phyloP scores from a whole-genome alignment of 1,284 basidiomycete species.

The Marasmius sp. region DNA sequence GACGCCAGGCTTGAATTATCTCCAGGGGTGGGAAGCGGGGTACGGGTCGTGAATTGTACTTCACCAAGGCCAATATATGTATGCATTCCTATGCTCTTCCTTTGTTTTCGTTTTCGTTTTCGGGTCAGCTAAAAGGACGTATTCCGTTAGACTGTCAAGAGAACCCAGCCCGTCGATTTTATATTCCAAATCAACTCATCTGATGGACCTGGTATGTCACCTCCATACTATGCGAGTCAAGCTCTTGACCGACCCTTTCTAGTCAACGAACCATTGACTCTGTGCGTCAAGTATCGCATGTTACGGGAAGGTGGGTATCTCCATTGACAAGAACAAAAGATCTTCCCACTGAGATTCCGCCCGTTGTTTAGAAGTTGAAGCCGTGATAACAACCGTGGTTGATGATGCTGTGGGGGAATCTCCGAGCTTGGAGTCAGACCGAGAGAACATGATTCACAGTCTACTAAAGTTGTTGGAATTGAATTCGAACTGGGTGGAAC shows the following conservation, averaged over 20 bases:
- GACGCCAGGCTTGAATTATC: slow-evolving; percentile 53
- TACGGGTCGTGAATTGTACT: slow-evolving; percentile 51
- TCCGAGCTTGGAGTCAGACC: slow-evolving; percentile 29
- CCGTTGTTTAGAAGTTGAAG: slow-evolving; percentile 53
- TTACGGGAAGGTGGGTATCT: slow-evolving; percentile 63
- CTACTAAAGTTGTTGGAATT: slow-evolving; percentile 61
- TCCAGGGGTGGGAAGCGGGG: slow-evolving; percentile 39
- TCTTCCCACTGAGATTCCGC: slow-evolving; percentile 5
- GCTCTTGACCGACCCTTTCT: not conserved
- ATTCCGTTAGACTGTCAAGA: slow-evolving; percentile 60
- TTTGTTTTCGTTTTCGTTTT: not conserved
- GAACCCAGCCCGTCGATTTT: slow-evolving; percentile 67
- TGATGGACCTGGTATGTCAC: slow-evolving; percentile 53
- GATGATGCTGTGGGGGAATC: slow-evolving; percentile 37
- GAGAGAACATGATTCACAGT: slow-evolving; percentile 42
- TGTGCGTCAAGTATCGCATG: slow-evolving; percentile 70
- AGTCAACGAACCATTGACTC: slow-evolving; percentile 63
- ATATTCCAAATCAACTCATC: slow-evolving; percentile 68
- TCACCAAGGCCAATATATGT: slow-evolving; percentile 43
- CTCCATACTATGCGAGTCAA: not conserved
- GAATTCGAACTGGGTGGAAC: slow-evolving; percentile 63
- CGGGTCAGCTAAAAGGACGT: not conserved
- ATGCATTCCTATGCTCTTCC: slow-evolving; percentile 9
- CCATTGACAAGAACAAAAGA: slow-evolving; percentile 3
- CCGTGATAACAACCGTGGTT: slow-evolving; percentile 53